phyloP scores from a whole-genome alignment of 1,284 basidiomycete species.

The Rhodotorula glutinis region DNA sequence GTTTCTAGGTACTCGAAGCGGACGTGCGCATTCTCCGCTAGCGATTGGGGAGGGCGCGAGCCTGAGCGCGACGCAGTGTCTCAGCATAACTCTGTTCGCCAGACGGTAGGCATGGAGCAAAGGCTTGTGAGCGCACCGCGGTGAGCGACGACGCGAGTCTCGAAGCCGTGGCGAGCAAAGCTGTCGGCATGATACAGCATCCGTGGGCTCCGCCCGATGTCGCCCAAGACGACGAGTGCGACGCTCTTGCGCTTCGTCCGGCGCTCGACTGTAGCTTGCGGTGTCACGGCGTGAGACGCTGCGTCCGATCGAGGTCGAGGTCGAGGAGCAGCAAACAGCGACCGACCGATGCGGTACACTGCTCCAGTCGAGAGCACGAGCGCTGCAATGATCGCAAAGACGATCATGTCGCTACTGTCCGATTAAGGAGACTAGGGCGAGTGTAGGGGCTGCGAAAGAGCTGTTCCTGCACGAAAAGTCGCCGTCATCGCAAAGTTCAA shows the following conservation, averaged over 20 bases:
- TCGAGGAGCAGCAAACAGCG: background rate
- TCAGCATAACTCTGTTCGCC: background rate
- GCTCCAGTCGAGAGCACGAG: background rate
- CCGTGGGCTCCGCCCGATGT: slow-evolving; percentile 89
- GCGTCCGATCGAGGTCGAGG: background rate
- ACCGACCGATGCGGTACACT: background rate
- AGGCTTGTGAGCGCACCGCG: slow-evolving; percentile 56
- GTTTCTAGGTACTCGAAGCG: slow-evolving; percentile 65
- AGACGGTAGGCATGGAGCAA: background rate
- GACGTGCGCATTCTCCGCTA: slow-evolving; percentile 63
- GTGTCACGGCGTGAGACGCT: background rate
- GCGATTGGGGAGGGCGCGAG: slow-evolving; percentile 66
- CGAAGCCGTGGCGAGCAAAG: slow-evolving; percentile 75
- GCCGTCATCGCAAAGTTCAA: too few species aligned
- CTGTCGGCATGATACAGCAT: slow-evolving; percentile 99
- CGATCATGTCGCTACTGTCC: background rate
- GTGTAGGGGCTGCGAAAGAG: too few species aligned
- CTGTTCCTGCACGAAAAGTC: too few species aligned
- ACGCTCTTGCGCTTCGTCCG: slow-evolving; percentile 53
- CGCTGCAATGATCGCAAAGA: background rate
- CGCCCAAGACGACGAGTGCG: slow-evolving; percentile 87
- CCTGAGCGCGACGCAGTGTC: slow-evolving; percentile 54
- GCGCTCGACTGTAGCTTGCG: background rate
- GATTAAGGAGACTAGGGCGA: too few species aligned
- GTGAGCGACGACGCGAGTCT: slow-evolving; percentile 82